Conservation (phyloP, 2,329 filamentous ascomycete genomes). For the Ascochyta fabae region DNA sequence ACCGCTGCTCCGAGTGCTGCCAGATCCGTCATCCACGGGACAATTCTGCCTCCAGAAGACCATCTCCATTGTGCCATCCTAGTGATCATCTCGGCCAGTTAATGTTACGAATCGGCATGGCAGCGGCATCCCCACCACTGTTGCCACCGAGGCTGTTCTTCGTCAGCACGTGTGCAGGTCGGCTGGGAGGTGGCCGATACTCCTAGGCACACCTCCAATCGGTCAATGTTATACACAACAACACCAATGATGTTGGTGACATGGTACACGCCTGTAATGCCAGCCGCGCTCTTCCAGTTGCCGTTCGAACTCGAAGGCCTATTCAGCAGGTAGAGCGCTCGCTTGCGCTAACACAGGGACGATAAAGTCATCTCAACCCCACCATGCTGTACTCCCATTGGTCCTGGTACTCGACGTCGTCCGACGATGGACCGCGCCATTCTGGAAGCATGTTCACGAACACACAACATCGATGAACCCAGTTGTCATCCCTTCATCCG, state of each 20-base stretch:
- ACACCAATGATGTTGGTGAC: too few species aligned
- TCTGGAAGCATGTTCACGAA: conserved; percentile 12
- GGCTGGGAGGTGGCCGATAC: neutral
- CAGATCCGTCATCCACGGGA: conserved; percentile 35
- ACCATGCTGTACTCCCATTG: neutral
- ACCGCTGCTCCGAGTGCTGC: conserved; percentile 29
- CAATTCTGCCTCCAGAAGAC: conserved; percentile 32
- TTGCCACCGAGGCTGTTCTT: conserved; percentile 20
- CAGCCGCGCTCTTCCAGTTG: neutral
- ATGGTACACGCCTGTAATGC: neutral
- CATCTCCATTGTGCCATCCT: conserved; percentile 30
- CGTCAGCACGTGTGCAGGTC: conserved; percentile 9
- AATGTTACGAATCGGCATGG: conserved; percentile 30
- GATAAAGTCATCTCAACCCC: neutral
- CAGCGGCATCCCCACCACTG: conserved; percentile 29
- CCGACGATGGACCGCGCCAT: neutral
- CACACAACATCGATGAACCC: conserved; percentile 1
- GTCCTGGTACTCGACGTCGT: neutral
- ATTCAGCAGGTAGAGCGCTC: neutral
- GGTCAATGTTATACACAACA: neutral
- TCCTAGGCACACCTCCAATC: neutral
- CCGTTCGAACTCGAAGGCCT: neutral
- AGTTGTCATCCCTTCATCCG: neutral
- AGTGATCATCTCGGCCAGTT: conserved; percentile 38
- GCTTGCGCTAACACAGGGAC: conserved; percentile 5